Conservation (phyloP, 768 basidiomycete genomes). For the Cyathus striatus region DNA sequence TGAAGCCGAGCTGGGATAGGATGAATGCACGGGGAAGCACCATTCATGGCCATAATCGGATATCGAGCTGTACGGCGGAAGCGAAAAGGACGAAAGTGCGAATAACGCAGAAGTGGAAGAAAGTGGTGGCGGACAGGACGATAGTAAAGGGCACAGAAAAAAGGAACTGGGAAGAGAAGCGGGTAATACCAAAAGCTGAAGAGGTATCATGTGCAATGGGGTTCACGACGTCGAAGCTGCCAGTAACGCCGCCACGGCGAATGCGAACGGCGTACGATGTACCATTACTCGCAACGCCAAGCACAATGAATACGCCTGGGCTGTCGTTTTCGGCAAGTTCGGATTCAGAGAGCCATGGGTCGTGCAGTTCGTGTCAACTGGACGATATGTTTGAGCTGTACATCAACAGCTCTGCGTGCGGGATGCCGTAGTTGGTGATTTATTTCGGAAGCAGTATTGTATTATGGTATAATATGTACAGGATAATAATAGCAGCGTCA, state of each 20-base stretch:
- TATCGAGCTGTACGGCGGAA: too few species aligned
- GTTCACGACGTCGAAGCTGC: background rate
- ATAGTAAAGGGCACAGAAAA: too few species aligned
- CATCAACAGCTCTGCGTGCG: constrained; percentile 9
- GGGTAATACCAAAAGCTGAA: background rate
- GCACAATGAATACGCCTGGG: background rate
- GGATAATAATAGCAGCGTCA: too few species aligned
- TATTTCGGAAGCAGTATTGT: background rate
- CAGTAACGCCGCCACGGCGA: background rate
- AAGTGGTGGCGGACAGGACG: too few species aligned
- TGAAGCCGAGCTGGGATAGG: too few species aligned
- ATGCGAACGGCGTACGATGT: background rate
- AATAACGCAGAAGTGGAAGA: too few species aligned
- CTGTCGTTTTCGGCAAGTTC: background rate
- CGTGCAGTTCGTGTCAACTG: constrained; percentile 1
- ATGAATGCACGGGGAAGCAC: too few species aligned
- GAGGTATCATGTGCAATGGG: background rate
- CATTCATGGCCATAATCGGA: too few species aligned
- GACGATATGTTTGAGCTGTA: constrained; percentile 10
- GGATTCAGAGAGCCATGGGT: background rate
- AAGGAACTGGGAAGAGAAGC: too few species aligned
- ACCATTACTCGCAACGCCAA: background rate
- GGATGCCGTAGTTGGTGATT: background rate
- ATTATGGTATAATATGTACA: too few species aligned
- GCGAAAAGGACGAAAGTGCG: too few species aligned